Evolutionary conservation across 2,329 filamentous ascomycete species (phyloP), one percentile per base, ranked within the genome.

Genomic region (Fusarium anguioides): DNA sequence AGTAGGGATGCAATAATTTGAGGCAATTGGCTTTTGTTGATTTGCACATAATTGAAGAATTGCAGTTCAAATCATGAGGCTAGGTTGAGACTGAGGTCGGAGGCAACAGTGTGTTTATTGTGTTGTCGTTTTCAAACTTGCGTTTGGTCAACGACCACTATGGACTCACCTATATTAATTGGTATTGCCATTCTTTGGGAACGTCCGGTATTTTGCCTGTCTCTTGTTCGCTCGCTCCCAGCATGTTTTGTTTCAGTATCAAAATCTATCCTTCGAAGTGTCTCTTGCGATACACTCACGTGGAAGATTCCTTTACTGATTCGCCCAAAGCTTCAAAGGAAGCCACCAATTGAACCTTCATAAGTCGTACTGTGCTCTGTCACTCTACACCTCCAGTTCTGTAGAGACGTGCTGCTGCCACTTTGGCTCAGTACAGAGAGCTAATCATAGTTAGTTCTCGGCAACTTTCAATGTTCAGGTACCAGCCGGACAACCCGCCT

Each of bases 241-340:
- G 44, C 29, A 50, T n/a, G 31, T n/a, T 33, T 54, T 29, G 21
- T n/a, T 37, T 59, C 18, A 27, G 23, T 21, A 40, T 46, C 26
- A 50, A 55, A 31, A 58, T 41, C 31, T 36, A 44, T 56, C 36
- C 24, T 49, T 52, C 45, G 18, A 57, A 58, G 40, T 44, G 59
- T 51, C 46, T 51, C 27, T 50, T 42, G n/a, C 31, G 58, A 61
- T 62, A 60, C 66, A 71, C 60, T 55, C 69, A 71, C 66, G 60
- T 70, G 68, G 64, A 59, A 64, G 31, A 45, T 21, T 41, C 42
- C 23, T 31, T 26, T n/a, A 29, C 33, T 72, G 68, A 73, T 73
- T 74, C 61, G 68, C 42, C 53, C 31, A 46, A 27, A 8, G 26
- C 45, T 29, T 24, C 20, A 53, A 26, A 41, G 61, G 42, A 73